Base-by-base conservation (phyloP, 495 filamentous ascomycete genomes). In the Halenospora varia region DNA sequence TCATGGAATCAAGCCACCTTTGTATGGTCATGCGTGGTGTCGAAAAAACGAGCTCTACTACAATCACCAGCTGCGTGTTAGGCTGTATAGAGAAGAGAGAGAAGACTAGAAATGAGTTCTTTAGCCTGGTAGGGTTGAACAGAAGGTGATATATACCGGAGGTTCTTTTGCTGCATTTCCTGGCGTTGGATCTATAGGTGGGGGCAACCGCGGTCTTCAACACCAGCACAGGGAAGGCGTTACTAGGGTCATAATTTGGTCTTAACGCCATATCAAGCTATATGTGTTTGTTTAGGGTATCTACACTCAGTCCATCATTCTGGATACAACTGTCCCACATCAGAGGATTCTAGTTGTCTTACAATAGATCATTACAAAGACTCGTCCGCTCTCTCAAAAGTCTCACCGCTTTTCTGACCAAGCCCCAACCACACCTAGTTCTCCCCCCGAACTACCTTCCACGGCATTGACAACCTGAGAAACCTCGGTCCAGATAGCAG, bases 1-100 rank as follows among this genome's bases (percentile, higher is more conserved):
- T 98, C 48, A 96, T 97, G 88, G 95, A 98, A 67, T 93, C 90
- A 25, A 89, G 86, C 62, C 94, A 98, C 75, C 78, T 97, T n/a
- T 97, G 94, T 77, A 97, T 97, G 92, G 93, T 96, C 1, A 75
- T 75, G 72, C 48, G 65, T 24, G 62, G 65, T 2, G 65, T 67
- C 15, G 82, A 96, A 69, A 97, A 99, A 77, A 89, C 89, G 4
- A 82, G 82, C 44, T 86, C 88, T 46, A 88, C 78, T 13, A 97
- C 95, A 10, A 93, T 90, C 24, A 97, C 94, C 26, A 97, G 92
- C 72, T 97, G 93, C 66, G 96, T 97, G 78, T 79, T 97, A 23
- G 95, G 94, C 20, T 88, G 90, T 68, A 95, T 97, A 79, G 85
- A 93, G 63, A 87, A 87, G 19, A 92, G 88, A 66, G 90, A 90